Evolutionary conservation across 495 filamentous ascomycete genomes (phyloP), one percentile per base, ranked within the genome.

Genomic region (Penicillium maclennaniae): DNA sequence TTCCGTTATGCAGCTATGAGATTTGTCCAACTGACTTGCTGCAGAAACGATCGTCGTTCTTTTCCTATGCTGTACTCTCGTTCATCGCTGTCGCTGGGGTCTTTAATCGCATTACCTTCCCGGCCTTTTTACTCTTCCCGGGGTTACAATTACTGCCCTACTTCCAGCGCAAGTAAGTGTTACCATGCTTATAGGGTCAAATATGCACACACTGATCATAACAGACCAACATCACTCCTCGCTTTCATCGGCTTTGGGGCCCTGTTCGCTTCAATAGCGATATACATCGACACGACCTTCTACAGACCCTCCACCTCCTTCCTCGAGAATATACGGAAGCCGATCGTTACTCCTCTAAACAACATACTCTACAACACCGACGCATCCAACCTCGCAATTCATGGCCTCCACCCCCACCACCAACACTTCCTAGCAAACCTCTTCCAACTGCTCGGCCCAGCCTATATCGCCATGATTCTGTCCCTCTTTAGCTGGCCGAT

Each of bases 101-200:
- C 51, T 98, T 97, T 72, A 98, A 96, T 68, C 83, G 93, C 37
- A 95, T 97, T 65, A 98, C 93, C 5, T 97, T 97, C 64, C 93
- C 92, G 47, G 92, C 92, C 14, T 98, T 92, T 55, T 68, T 97
- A 45, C 56, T 95, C 23, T 74, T 96, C 51, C 91, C 95, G 17
- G 85, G 83, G 10, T 73, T 95, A 58, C 83, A 85, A 61, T 78
- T 97, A 45, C 68, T 96, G 58, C 90, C 90, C 28, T 87, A 95
- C 79, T 92, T 95, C 65, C 65, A 79, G 69, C 83, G 83, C 67
- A 91, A 84, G 91, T 93, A 69, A 61, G 83, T 72, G 2, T 36
- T 21, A 15, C 45, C 2, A 20, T 4, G 3, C 31, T 15, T 19
- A 17, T 3, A 31, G 8, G 23, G 47, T 45, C 31, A 15, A 39